phyloP scores from a whole-genome alignment of 169 alveolate species.

The Plasmodium ovale region DNA sequence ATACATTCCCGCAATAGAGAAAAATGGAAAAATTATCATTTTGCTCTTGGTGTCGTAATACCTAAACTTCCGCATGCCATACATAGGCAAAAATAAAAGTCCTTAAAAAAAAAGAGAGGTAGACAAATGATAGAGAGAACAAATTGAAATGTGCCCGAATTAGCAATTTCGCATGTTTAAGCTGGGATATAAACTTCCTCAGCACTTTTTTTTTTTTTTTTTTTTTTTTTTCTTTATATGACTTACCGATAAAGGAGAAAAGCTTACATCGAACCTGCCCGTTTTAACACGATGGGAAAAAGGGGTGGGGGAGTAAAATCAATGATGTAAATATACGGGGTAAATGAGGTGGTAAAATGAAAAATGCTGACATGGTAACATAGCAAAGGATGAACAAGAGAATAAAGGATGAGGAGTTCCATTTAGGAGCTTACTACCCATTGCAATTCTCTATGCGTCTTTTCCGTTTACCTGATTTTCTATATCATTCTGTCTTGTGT shows the following conservation, averaged over 20 bases:
- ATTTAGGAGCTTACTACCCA: neutral
- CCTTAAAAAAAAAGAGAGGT: slow-evolving; percentile 8
- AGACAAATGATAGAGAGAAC: neutral
- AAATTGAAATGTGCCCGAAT: neutral
- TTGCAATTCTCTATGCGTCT: neutral
- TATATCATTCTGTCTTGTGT: slow-evolving; percentile 58
- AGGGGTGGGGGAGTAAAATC: no score
- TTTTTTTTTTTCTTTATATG: neutral
- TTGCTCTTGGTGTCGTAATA: slow-evolving; percentile 58
- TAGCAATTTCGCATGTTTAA: neutral
- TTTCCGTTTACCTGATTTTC: slow-evolving; percentile 36
- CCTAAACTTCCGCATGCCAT: slow-evolving; percentile 17
- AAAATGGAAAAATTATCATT: slow-evolving; percentile 42
- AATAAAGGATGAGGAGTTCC: no score
- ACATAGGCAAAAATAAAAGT: slow-evolving; percentile 33
- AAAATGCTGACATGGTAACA: no score
- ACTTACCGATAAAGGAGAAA: slow-evolving; percentile 41
- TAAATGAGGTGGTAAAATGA: no score
- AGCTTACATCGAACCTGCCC: slow-evolving; percentile 45
- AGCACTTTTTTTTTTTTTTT: no score
- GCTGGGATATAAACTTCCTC: no score
- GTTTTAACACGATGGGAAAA: no score
- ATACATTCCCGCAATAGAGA: slow-evolving; percentile 49
- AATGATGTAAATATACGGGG: no score
- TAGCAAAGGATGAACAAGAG: no score